Evolutionary conservation across 768 basidiomycete genomes (phyloP).

Genomic region (Lactifluus piperatus): DNA sequence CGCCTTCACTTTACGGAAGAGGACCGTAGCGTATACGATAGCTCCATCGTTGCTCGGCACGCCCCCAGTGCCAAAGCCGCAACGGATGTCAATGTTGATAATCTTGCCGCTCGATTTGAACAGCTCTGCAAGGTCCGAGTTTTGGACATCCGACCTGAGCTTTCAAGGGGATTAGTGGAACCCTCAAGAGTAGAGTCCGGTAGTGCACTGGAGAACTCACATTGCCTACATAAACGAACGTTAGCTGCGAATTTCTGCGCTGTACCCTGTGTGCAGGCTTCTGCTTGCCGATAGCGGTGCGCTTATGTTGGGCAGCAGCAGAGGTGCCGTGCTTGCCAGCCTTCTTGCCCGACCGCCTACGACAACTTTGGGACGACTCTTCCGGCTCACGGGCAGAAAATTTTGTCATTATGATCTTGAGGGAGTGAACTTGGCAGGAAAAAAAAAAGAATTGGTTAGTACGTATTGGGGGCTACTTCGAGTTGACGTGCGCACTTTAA

Average conservation of each 20-base stretch:
- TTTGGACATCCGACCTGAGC: conserved; percentile 27
- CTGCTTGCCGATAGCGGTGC: neutral
- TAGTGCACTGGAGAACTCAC: conserved; percentile 34
- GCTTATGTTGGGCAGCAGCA: neutral
- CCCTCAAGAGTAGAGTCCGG: conserved; percentile 18
- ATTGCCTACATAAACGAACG: conserved; percentile 52
- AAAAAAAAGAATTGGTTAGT: neutral
- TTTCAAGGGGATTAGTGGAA: neutral
- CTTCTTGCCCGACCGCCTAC: neutral
- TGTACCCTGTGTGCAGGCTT: conserved; percentile 1
- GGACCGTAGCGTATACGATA: conserved; percentile 9
- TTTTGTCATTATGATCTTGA: neutral
- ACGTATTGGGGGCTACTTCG: neutral
- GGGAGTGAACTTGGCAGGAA: neutral
- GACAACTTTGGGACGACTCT: neutral
- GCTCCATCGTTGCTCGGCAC: neutral
- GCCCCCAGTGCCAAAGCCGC: conserved; percentile 20
- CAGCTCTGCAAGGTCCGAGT: conserved; percentile 26
- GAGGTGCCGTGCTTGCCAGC: neutral
- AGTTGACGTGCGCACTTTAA: neutral
- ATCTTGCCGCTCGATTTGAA: conserved; percentile 35
- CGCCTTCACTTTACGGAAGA: neutral
- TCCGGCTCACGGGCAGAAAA: neutral
- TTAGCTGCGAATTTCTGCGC: conserved; percentile 13
- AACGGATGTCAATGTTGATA: conserved; percentile 32